Base-by-base conservation (phyloP, 179 eudicot genomes). In the Silene coronaria region DNA sequence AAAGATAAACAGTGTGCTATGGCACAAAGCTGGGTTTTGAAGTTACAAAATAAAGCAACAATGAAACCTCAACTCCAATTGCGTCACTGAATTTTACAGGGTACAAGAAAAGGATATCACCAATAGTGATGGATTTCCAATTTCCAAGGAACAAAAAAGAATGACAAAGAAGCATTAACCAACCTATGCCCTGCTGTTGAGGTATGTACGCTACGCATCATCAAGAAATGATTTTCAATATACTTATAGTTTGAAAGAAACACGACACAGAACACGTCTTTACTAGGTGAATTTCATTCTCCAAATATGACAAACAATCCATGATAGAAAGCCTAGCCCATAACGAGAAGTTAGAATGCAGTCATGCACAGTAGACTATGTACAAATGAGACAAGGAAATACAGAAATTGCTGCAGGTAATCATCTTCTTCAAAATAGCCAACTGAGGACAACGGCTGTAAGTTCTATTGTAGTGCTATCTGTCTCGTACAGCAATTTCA, bases 11-110 rank as follows among this genome's bases (percentile, higher is more conserved):
- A 23, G 26, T 60, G 28, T 21, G 32, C 65, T 60, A 60, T 24
- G 65, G 65, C 45, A 30, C 69, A 30, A 64, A 64, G 1, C 42
- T 28, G 38, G 68, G 68, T 64, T 67, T 67, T 10, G 30, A 42
- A 66, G 48, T 66, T 66, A n/a, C 48, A 32, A 34, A 66, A 32
- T n/a, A 17, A 34, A 66, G 24, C 24, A 66, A 11, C 70, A 23
- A 19, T 32, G 51, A n/a, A 23, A 8, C 23, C 23, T 34, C 51
- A 32, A 32, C 21, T 13, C 51, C 24, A 34, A n/a, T 7, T 19
- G 19, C 14, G 14, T 66, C 2, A n/a, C 70, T n/a, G 9, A 34
- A 32, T 3, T 32, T 34, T 66, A 11, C 48, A 19, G 6, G 6
- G 4, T 32, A 66, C 24, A 66, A 53, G 58, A 4, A n/a, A 22